Conservation (phyloP, 148 eudicot genomes). For the Polygonum aviculare region DNA sequence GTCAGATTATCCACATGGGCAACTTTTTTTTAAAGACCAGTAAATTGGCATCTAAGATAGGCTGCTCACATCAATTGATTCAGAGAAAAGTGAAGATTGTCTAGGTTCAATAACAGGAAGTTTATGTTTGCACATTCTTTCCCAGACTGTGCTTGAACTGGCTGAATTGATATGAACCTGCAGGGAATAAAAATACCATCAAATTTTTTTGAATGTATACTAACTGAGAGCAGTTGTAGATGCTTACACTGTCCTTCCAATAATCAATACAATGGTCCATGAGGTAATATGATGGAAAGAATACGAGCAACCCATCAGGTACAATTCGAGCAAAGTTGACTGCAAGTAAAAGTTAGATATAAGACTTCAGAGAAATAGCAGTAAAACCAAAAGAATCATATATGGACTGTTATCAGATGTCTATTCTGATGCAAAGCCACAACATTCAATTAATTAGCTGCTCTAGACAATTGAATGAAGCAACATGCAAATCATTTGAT, state of each 20-base stretch:
- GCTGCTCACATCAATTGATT: slow-evolving; percentile 67
- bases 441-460: too few relatives aligned
- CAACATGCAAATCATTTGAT: too few relatives aligned
- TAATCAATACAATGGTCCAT: slow-evolving; percentile 69
- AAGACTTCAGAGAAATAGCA: neutral
- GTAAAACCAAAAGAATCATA: neutral
- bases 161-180: slow-evolving; percentile 45
- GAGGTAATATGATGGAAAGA: slow-evolving; percentile 90
- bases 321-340: slow-evolving; percentile 96
- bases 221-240: slow-evolving; percentile 9
- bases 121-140: slow-evolving; percentile 91
- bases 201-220: neutral
- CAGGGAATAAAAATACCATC: slow-evolving; percentile 11
- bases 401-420: neutral
- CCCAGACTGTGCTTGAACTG: slow-evolving; percentile 75
- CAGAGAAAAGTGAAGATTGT: slow-evolving; percentile 81
- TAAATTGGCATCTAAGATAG: neutral
- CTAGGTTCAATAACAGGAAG: slow-evolving; percentile 95
- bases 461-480: too few relatives aligned
- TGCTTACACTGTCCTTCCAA: slow-evolving; percentile 80
- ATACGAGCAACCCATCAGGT: slow-evolving; percentile 91
- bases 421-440: too few relatives aligned
- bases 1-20: neutral
- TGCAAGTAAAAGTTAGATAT: slow-evolving; percentile 20
- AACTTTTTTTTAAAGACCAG: neutral